Evolutionary conservation across 2,329 filamentous ascomycete species (phyloP).

Genomic region (Epichloe festucae): DNA sequence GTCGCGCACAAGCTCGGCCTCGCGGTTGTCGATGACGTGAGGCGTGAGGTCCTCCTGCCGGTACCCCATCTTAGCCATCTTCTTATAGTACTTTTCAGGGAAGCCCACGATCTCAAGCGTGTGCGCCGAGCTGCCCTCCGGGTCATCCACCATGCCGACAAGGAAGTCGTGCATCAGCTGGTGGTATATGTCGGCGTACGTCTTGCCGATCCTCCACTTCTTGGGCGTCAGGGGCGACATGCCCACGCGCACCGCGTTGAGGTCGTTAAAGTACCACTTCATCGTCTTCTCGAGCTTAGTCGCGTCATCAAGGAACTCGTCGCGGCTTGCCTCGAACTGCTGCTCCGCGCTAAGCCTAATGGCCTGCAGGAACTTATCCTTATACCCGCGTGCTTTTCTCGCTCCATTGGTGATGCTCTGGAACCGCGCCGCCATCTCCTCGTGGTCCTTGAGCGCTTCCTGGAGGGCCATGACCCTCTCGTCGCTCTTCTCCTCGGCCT

Average conservation of each 20-base stretch:
- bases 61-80: slow-evolving; percentile 85
- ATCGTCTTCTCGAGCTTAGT: slow-evolving; percentile 73
- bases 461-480: slow-evolving; percentile 81
- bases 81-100: slow-evolving; percentile 90
- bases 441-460: slow-evolving; percentile 89
- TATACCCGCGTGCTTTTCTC: slow-evolving; percentile 87
- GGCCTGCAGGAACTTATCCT: slow-evolving; percentile 81
- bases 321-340: slow-evolving; percentile 59
- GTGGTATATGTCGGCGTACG: slow-evolving; percentile 85
- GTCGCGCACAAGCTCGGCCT: slow-evolving; percentile 79
- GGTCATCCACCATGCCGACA: slow-evolving; percentile 68
- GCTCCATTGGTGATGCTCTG: slow-evolving; percentile 91
- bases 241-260: slow-evolving; percentile 86
- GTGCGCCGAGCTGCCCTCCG: slow-evolving; percentile 71
- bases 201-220: slow-evolving; percentile 91
- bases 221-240: slow-evolving; percentile 87
- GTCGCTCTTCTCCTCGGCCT: slow-evolving; percentile 94
- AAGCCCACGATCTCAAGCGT: slow-evolving; percentile 88
- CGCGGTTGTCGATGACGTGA: slow-evolving; percentile 81
- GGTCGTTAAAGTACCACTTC: slow-evolving; percentile 96
- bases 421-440: slow-evolving; percentile 84
- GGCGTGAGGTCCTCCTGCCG: slow-evolving; percentile 62
- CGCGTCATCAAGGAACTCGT: slow-evolving; percentile 73
- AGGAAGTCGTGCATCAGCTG: slow-evolving; percentile 91
- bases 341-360: slow-evolving; percentile 61